These are phyloP conservation scores for Obelidium mucronatum DNA, from an alignment of 192 early-diverging fungal species.

Conservation along the genomic window DNA sequence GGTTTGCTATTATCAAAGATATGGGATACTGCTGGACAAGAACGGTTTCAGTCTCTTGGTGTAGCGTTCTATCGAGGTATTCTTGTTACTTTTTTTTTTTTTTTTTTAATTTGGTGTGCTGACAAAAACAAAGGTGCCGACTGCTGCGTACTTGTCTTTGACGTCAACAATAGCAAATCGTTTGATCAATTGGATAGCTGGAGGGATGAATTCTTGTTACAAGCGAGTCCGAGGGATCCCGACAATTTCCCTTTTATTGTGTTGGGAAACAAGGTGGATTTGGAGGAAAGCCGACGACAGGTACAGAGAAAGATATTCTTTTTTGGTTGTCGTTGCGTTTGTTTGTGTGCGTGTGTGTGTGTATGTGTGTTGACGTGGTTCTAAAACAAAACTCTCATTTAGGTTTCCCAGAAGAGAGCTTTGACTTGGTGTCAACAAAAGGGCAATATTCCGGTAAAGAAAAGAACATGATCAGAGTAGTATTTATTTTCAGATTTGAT, in stretches of 20 bases:
- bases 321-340: no score
- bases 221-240: constrained; percentile 91
- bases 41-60: constrained; percentile 97
- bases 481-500: constrained; percentile 1
- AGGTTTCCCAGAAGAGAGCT: constrained; percentile 95
- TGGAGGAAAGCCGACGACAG: constrained; percentile 92
- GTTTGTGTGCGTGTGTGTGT: background rate
- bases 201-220: constrained; percentile 98
- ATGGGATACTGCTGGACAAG: constrained; percentile 99
- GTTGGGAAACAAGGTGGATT: constrained; percentile 97
- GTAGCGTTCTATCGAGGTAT: constrained; percentile 96
- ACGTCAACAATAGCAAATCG: constrained; percentile 93
- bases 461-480: no score
- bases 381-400: no score
- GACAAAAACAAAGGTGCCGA: constrained; percentile 78
- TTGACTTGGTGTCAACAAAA: constrained; percentile 96
- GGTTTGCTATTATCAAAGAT: constrained; percentile 64
- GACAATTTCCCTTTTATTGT: constrained; percentile 99
- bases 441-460: constrained; percentile 90
- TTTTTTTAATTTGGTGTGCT: no score
- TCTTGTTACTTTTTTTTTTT: no score
- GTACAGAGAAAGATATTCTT: constrained; percentile 49
- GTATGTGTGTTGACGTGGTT: background rate
- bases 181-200: constrained; percentile 97
- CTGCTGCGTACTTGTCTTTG: constrained; percentile 97